Percentiles rank a stretch among this genome's conserved stretches.
phyloP scores from a whole-genome alignment of 305 asterid genomes.

The Solanum hybrid region DNA sequence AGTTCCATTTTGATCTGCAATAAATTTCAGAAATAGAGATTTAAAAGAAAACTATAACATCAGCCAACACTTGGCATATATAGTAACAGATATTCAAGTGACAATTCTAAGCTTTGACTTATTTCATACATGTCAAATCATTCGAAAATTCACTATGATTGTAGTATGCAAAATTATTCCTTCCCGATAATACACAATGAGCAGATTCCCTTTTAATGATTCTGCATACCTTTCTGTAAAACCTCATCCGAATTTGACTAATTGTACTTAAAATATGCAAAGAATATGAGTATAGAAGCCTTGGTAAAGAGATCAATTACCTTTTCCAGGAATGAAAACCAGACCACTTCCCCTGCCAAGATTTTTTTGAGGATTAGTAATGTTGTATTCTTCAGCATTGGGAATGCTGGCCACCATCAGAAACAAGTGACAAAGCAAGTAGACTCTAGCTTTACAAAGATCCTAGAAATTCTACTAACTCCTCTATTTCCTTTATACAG shows the following conservation, averaged over 20 bases:
- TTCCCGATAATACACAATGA: background rate
- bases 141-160: background rate
- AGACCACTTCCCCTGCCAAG: conserved; percentile 44
- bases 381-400: too few relatives aligned
- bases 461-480: too few relatives aligned
- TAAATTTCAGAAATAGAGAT: conserved; percentile 1
- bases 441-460: too few relatives aligned
- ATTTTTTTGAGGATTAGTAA: conserved; percentile 5
- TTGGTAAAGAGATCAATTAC: conserved; percentile 16
- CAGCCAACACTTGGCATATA: background rate
- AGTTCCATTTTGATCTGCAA: conserved; percentile 74
- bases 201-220: background rate
- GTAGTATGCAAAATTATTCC: background rate
- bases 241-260: background rate
- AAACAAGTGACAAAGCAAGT: too few relatives aligned
- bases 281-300: background rate
- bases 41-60: conserved; percentile 5
- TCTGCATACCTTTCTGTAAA: background rate
- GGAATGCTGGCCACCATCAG: too few relatives aligned
- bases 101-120: background rate
- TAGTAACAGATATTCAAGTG: background rate
- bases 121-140: conserved; percentile 7
- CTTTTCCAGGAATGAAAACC: conserved; percentile 56
- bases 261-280: background rate
- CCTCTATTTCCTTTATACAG: too few relatives aligned